Conservation (phyloP, 768 basidiomycete genomes). For the Fomitopsis pulvina region DNA sequence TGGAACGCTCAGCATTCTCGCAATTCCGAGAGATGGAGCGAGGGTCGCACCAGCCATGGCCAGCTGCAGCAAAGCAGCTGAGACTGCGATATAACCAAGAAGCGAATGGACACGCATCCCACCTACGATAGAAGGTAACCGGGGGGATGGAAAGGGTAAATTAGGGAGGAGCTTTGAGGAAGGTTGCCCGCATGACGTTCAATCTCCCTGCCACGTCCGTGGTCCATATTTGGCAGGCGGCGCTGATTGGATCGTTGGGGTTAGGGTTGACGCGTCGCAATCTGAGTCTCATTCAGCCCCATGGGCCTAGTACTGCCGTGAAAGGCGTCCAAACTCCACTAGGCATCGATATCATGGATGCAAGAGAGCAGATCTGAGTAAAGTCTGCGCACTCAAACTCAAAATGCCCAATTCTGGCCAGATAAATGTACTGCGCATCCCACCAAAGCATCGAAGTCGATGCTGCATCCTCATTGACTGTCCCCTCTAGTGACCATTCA, state of each 20-base stretch:
- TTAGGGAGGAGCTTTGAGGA: neutral
- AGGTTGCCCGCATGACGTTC: neutral
- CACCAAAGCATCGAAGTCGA: no score
- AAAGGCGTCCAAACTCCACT: no score
- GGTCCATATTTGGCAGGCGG: constrained; percentile 6
- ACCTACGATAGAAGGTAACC: constrained; percentile 8
- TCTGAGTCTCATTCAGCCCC: no score
- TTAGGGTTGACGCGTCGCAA: neutral
- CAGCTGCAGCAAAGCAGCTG: constrained; percentile 22
- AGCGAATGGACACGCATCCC: constrained; percentile 30
- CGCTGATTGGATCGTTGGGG: neutral
- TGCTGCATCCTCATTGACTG: no score
- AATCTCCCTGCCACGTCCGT: constrained; percentile 15
- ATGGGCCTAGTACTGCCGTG: no score
- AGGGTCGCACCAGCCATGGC: constrained; percentile 21
- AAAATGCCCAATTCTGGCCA: no score
- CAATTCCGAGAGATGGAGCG: neutral
- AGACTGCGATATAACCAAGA: constrained; percentile 21
- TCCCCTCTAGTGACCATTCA: no score
- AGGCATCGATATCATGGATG: no score
- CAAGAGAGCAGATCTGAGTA: no score
- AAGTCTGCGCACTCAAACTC: no score
- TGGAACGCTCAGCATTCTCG: neutral
- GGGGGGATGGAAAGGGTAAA: constrained; percentile 5
- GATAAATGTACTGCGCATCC: no score